Percentiles rank a stretch among this genome's conserved stretches.
Evolutionary conservation across 306 rosid species (phyloP).

Genomic region (Citrullus colocynthis): DNA sequence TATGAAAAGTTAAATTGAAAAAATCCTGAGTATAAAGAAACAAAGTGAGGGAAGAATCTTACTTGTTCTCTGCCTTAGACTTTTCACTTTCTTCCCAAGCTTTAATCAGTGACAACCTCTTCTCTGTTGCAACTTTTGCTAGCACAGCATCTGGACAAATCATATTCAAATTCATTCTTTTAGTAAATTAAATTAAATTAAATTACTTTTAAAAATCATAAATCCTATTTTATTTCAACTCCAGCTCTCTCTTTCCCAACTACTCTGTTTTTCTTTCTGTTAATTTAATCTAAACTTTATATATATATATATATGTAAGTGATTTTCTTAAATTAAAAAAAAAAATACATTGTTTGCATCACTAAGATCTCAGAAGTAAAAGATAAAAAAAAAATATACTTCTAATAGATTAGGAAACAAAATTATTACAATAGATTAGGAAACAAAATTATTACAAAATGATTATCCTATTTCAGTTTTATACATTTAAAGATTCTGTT

Average conservation of each 20-base stretch:
- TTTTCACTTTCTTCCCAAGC: constrained; percentile 69
- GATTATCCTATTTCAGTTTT: neutral
- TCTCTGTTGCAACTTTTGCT: constrained; percentile 44
- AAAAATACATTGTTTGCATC: too few relatives aligned
- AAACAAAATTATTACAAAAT: neutral
- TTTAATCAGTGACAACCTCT: constrained; percentile 33
- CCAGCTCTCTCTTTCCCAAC: neutral
- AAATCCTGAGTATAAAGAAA: too few relatives aligned
- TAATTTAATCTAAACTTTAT: too few relatives aligned
- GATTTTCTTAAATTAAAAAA: too few relatives aligned
- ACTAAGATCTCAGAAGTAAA: neutral
- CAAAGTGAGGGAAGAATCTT: neutral
- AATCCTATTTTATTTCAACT: neutral
- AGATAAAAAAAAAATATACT: too few relatives aligned
- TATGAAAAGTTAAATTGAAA: too few relatives aligned
- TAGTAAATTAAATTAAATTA: neutral
- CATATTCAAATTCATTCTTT: neutral
- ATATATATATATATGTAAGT: too few relatives aligned
- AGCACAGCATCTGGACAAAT: constrained; percentile 43
- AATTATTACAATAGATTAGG: too few relatives aligned
- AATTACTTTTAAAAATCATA: too few relatives aligned
- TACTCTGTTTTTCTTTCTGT: neutral
- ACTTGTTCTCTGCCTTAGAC: constrained; percentile 50
- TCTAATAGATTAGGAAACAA: too few relatives aligned
- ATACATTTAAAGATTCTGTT: neutral